phyloP scores from a whole-genome alignment of 805 yeast species.

The Hanseniaspora valbyensis region DNA sequence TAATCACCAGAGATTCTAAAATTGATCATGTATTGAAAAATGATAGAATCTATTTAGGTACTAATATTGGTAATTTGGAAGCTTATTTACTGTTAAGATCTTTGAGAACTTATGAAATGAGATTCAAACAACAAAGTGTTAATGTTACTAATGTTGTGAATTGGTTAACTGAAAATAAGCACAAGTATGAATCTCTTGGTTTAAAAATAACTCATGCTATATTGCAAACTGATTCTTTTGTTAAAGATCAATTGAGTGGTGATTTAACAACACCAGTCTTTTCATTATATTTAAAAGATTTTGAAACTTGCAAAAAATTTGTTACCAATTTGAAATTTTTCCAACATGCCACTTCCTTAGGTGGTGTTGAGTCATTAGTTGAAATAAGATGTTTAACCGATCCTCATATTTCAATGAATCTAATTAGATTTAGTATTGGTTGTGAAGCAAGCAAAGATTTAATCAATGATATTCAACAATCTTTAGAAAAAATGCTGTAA shows the following conservation, averaged over 20 bases:
- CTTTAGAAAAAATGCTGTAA: constrained; percentile 28
- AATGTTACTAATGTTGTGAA: constrained; percentile 53
- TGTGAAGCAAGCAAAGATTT: constrained; percentile 67
- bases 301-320: constrained; percentile 47
- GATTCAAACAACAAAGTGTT: constrained; percentile 55
- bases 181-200: constrained; percentile 38
- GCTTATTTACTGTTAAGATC: constrained; percentile 65
- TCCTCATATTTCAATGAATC: constrained; percentile 39
- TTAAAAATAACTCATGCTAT: constrained; percentile 57
- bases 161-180: constrained; percentile 41
- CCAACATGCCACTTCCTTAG: constrained; percentile 86
- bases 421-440: constrained; percentile 72
- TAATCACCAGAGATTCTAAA: constrained; percentile 49
- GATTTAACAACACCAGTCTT: constrained; percentile 55
- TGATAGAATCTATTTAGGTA: constrained; percentile 66
- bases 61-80: constrained; percentile 70
- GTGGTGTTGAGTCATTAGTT: constrained; percentile 81
- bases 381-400: constrained; percentile 85
- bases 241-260: constrained; percentile 54
- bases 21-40: constrained; percentile 37
- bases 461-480: constrained; percentile 59
- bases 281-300: constrained; percentile 43
- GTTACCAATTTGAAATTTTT: constrained; percentile 60
- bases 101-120: constrained; percentile 64
- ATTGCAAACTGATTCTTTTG: constrained; percentile 58